Percentiles rank a stretch among this genome's conserved stretches.
Conservation (phyloP, 768 basidiomycete species). For the Tylopilus sp. region DNA sequence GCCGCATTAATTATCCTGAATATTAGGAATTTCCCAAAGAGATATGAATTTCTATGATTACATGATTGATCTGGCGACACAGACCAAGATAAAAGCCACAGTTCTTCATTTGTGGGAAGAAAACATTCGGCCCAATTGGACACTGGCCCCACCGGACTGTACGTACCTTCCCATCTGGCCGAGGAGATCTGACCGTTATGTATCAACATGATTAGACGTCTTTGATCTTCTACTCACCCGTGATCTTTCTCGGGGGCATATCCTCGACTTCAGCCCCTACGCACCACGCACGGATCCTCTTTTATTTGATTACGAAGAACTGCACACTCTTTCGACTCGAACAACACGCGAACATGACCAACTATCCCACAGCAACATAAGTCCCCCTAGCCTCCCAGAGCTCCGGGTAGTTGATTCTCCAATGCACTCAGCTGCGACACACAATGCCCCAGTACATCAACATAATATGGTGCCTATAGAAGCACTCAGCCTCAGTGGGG, state of each 20-base stretch:
- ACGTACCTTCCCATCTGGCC: constrained; percentile 24
- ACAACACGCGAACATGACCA: constrained; percentile 4
- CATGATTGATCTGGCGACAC: constrained; percentile 60
- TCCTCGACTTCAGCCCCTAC: constrained; percentile 92
- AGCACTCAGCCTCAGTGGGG: constrained; percentile 74
- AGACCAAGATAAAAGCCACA: constrained; percentile 46
- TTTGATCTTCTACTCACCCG: constrained; percentile 88
- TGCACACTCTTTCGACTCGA: constrained; percentile 39
- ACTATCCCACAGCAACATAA: background rate
- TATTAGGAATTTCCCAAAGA: constrained; percentile 77
- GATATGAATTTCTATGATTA: constrained; percentile 89
- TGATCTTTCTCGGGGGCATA: constrained; percentile 68
- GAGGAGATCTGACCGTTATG: background rate
- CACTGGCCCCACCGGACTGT: constrained; percentile 59
- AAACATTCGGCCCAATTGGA: constrained; percentile 61
- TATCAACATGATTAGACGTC: constrained; percentile 50
- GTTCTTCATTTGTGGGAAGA: constrained; percentile 65
- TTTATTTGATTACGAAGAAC: constrained; percentile 79
- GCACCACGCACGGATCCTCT: constrained; percentile 83
- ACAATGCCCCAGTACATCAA: constrained; percentile 70
- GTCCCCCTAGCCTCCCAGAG: constrained; percentile 30
- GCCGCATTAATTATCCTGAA: background rate
- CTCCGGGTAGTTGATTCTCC: constrained; percentile 72
- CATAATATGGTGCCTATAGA: constrained; percentile 94
- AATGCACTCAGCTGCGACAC: constrained; percentile 62